Evolutionary conservation across 306 rosid species (phyloP), one percentile per base, ranked within the genome.

Genomic region (Casuarina glauca): DNA sequence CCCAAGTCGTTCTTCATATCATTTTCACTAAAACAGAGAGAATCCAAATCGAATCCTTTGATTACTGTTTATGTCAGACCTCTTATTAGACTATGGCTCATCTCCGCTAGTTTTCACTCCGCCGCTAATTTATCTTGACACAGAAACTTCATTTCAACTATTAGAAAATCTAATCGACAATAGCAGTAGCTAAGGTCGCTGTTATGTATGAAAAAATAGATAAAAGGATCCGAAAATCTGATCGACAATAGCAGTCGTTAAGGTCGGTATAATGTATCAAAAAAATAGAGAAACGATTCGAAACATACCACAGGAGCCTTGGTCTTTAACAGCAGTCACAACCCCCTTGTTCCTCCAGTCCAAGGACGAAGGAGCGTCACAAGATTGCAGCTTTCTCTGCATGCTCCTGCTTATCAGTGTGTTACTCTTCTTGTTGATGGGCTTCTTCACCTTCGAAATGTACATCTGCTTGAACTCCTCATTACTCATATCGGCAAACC

Each of bases 311-410:
- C 96, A 91, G 6, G 50, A 0, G 53, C 84, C 90, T 84, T 90
- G 96, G 79, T 89, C 82, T 84, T 93, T 90, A 49, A 90, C 83
- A 69, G 53, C 82, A 74, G 96, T 90, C 1, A 89, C 93, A 75
- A 39, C 86, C 9, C 96, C 97, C 49, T 64, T 86, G 74, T 88
- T 90, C 86, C 96, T 89, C 97, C 97, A 93, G 86, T 90, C 94
- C 66, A 89, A 81, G 67, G 90, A 61, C 3, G 85, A 69, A 89
- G 97, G 89, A 4, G 85, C 88, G 63, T 87, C 90, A 74, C 87
- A 86, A 1, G 90, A 84, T 13, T 50, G 76, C 58, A 66, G 44
- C 74, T 62, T 82, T 10, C n/a, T 51, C 80, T 15, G 48, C 84
- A 84, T 45, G 58, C 38, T 84, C 53, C 75, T 55, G 12, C 72